A percentile compares a stretch with the other conserved stretches of the same genome.
These are phyloP conservation scores for Beauveria medogensis DNA, from an alignment of 2,329 filamentous ascomycete genomes.

Conservation along the genomic window DNA sequence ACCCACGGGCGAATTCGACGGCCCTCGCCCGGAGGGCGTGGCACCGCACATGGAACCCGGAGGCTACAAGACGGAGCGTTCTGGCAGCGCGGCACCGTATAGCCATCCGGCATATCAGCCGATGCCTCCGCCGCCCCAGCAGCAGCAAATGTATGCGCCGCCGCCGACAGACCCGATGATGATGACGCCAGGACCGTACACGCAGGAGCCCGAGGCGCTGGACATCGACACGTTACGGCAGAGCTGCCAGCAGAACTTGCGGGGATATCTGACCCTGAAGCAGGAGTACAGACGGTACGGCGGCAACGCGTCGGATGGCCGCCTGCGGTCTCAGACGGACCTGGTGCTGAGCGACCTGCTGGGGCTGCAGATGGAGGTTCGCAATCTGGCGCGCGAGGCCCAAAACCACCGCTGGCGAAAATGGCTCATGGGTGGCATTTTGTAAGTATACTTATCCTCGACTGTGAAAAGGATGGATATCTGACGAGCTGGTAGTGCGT, in stretches of 20 bases:
- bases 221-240: slow-evolving; percentile 26
- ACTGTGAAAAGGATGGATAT: background rate
- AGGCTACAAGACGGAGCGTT: slow-evolving; percentile 16
- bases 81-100: slow-evolving; percentile 14
- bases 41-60: slow-evolving; percentile 16
- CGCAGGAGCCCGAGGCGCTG: slow-evolving; percentile 10
- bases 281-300: slow-evolving; percentile 21
- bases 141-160: slow-evolving; percentile 15
- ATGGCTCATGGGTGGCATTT: slow-evolving; percentile 42
- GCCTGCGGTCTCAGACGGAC: slow-evolving; percentile 34
- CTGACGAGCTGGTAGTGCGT: slow-evolving; percentile 28
- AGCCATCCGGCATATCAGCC: slow-evolving; percentile 7
- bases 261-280: slow-evolving; percentile 28
- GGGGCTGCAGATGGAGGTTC: slow-evolving; percentile 35
- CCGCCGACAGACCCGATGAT: background rate
- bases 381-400: slow-evolving; percentile 32
- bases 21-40: slow-evolving; percentile 5
- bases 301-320: slow-evolving; percentile 29
- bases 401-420: slow-evolving; percentile 44
- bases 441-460: slow-evolving; percentile 31
- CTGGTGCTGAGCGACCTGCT: slow-evolving; percentile 37
- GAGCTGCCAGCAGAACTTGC: slow-evolving; percentile 28
- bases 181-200: background rate
- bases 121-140: slow-evolving; percentile 24
- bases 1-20: background rate